Conservation (phyloP, 305 asterid genomes). For the Fraxinus latifolia region DNA sequence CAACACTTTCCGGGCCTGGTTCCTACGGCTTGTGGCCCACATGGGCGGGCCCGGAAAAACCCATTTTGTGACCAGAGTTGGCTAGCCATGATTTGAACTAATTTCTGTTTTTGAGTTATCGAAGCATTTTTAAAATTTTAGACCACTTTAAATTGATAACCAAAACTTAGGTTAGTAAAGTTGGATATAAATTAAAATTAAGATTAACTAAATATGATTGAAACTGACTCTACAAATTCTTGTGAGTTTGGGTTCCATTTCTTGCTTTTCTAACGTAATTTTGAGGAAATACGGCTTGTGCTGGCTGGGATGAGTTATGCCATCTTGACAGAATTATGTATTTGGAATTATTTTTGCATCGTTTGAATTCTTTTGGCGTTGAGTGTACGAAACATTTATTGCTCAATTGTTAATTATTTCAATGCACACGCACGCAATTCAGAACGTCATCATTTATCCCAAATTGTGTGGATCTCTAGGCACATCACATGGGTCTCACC, state of each 20-base stretch:
- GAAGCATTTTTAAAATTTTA: neutral
- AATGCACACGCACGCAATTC: neutral
- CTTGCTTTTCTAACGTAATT: no score
- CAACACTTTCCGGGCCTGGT: neutral
- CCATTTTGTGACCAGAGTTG: neutral
- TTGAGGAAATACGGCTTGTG: no score
- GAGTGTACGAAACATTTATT: neutral
- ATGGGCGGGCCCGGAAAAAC: neutral
- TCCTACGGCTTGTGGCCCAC: neutral
- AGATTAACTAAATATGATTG: no score
- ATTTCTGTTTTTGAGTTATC: neutral
- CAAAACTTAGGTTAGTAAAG: no score
- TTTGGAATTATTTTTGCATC: neutral
- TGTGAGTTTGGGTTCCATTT: no score
- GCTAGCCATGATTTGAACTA: neutral
- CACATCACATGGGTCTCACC: neutral
- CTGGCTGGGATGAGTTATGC: no score
- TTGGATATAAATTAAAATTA: no score
- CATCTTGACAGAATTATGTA: no score
- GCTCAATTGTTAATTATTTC: neutral
- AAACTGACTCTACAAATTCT: no score
- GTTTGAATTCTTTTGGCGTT: neutral
- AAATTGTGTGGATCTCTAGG: neutral
- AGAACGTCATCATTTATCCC: neutral
- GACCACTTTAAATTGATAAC: neutral